These are phyloP conservation scores for Daedaleopsis sinensis DNA, from an alignment of 768 basidiomycete species.

Conservation along the genomic window DNA sequence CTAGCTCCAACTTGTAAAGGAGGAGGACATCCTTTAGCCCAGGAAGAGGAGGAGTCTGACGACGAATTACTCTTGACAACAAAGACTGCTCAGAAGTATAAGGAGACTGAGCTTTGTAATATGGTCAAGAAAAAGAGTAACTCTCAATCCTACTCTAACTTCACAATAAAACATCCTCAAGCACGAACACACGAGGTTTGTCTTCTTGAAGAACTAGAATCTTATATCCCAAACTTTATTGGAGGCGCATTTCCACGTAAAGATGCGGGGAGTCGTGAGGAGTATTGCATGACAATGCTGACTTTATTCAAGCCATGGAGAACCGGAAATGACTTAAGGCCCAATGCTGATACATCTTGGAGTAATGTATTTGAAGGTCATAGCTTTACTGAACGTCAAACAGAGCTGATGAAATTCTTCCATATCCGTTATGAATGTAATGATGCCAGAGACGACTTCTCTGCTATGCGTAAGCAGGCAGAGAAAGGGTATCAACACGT, in stretches of 20 bases:
- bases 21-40: background rate
- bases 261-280: constrained; percentile 35
- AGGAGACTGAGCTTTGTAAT: background rate
- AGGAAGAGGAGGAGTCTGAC: background rate
- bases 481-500: background rate
- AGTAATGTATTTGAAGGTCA: constrained; percentile 1
- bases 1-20: too few relatives aligned
- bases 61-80: background rate
- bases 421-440: constrained; percentile 11
- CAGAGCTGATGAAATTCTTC: constrained; percentile 9
- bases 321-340: constrained; percentile 31
- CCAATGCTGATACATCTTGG: background rate
- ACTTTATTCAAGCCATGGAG: constrained; percentile 40
- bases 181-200: background rate
- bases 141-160: background rate
- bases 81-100: background rate
- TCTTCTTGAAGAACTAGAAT: background rate
- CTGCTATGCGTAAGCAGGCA: background rate
- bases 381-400: background rate
- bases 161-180: background rate
- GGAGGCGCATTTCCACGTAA: constrained; percentile 23
- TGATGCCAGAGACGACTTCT: constrained; percentile 10
- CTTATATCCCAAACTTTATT: constrained; percentile 34
- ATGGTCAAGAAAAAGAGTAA: background rate
- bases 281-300: constrained; percentile 38